Evolutionary conservation across 164 flowering plant genomes (phyloP), one percentile per base, ranked within the genome.

Genomic region (Magnolia officinalis): DNA sequence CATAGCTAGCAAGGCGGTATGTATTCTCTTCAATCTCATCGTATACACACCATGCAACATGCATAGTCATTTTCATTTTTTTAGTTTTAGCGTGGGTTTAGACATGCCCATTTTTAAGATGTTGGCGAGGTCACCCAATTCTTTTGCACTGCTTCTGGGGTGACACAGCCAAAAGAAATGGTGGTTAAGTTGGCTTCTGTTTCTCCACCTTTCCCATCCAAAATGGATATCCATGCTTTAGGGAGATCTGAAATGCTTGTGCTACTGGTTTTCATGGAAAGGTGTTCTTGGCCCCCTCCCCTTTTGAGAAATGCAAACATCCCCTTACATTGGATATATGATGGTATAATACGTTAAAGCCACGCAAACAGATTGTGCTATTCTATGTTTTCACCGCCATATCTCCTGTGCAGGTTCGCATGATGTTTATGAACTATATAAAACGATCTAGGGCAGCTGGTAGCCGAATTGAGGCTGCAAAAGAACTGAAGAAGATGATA

Each of bases 1-100:
- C 71, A 94, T 96, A 84, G 95, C 98, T 72, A 80, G 98, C 83
- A 93, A 89, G 80, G 96, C 96, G 16, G 99, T 96, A 50, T 88
- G 97, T 89, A 66, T 78, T 23, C 51, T 78, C 13, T 50, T 21
- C 20, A 5, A 14, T 16, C 29, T 63, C 50, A 26, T 26, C 45
- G 9, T 1, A 63, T 63, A 63, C 19, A 18, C 7, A 18, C 19
- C 65, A 63, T 63, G 65, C 7, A 18, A n/a, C 9, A 21, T 21
- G 21, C 21, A 16, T 18, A 63, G 65, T 63, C 65, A 63, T 63
- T 63, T 16, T 63, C 65, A 63, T 63, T 63, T 63, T 63, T n/a
- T 63, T 16, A 37, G 45, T 37, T 37, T 4, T 37, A 37, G 45
- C 6, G 45, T 37, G n/a, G 45, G 4, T 37, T 37, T 37, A 5